phyloP scores from a whole-genome alignment of 805 yeast genomes.

The Starmerella bacillaris region DNA sequence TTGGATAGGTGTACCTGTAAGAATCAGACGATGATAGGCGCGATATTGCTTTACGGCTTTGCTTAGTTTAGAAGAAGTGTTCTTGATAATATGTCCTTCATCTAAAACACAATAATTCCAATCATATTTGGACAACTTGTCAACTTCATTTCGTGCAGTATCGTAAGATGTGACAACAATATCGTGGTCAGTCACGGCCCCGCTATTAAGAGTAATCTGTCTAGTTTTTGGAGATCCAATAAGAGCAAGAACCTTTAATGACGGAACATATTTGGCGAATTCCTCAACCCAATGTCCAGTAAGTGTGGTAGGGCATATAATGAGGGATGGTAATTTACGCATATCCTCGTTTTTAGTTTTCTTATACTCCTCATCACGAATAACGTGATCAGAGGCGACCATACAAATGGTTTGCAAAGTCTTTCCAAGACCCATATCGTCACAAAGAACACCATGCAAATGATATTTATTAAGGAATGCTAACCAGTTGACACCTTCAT shows the following conservation, averaged over 20 bases:
- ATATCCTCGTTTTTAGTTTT: constrained; percentile 45
- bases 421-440: constrained; percentile 98
- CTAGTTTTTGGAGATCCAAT: constrained; percentile 84
- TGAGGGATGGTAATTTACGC: constrained; percentile 62
- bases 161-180: constrained; percentile 89
- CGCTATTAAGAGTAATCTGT: constrained; percentile 9
- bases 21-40: constrained; percentile 76
- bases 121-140: constrained; percentile 36
- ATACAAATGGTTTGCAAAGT: constrained; percentile 94
- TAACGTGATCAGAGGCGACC: constrained; percentile 84
- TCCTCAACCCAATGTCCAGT: constrained; percentile 99
- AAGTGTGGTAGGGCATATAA: constrained; percentile 90
- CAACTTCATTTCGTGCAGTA: constrained; percentile 83
- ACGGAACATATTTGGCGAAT: constrained; percentile 73
- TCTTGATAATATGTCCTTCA: constrained; percentile 95
- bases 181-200: constrained; percentile 38
- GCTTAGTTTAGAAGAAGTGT: constrained; percentile 71
- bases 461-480: constrained; percentile 89
- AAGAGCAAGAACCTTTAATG: constrained; percentile 62
- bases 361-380: constrained; percentile 52
- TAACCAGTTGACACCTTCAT: constrained; percentile 96
- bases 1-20: constrained; percentile 97
- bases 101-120: constrained; percentile 91
- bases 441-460: constrained; percentile 92
- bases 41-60: constrained; percentile 65